Base-by-base conservation (phyloP, 139 green algal genomes). In the Tetradesmus obliquus region DNA sequence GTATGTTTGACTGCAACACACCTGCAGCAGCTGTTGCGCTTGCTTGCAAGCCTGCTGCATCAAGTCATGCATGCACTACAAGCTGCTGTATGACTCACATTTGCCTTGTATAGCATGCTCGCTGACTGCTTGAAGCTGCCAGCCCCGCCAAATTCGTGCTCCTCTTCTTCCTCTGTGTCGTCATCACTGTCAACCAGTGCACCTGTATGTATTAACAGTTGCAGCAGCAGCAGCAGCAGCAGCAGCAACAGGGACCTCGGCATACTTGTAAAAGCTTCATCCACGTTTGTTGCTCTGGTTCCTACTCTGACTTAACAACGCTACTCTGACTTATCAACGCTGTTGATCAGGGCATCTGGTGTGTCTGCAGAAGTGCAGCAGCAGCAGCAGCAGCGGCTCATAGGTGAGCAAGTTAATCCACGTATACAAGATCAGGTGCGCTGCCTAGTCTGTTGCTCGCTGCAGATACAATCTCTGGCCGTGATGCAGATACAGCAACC, bases 151-250 rank as follows among this genome's bases (percentile, higher is more conserved):
- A 24, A 24, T 2, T 76, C 66, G 5, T 24, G 4, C 5, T 19
- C 57, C 17, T 10, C n/a, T 17, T 88, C 55, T 5, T 88, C 84
- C 13, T 76, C 84, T 20, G 58, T n/a, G 6, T 54, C 82, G n/a
- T 71, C 55, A 71, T 87, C 82, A 55, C 82, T 87, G 8, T 71
- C 82, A 87, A 71, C 82, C n/a, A 87, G 82, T 54, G 82, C 54
- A 71, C 53, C 82, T 87, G 82, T 17, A 8, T 32, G 74, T 2
- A 82, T 17, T 13, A 76, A 19, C 17, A 19, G 74, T 6, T 54
- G n/a, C n/a, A 54, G 74, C 24, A 82, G 24, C 74, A 82, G n/a
- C 4, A 13, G 19, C 60, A 71, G 9, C 32, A 45, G 32, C 32
- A 45, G 32, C 32, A 45, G 32, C 32, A 45, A 45, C 32, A 45